Conservation (phyloP, 805 yeast species). For the Wickerhamomyces hampshirensis region DNA sequence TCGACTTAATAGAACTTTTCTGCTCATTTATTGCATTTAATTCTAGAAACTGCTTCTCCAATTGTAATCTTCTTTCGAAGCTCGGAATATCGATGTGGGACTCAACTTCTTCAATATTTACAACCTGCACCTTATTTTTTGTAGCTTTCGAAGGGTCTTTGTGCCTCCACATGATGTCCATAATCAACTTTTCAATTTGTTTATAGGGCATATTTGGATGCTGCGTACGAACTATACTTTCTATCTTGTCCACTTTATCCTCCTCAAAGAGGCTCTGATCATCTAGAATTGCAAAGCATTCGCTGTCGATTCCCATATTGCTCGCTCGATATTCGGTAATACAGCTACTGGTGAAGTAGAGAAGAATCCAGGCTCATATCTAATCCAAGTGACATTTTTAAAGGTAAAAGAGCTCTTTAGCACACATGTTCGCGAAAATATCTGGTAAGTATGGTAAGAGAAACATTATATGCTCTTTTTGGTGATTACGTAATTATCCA, state of each 20-base stretch:
- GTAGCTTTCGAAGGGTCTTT: conserved; percentile 26
- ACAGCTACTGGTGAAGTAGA: no score
- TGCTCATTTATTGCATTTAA: conserved; percentile 12
- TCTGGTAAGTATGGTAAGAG: no score
- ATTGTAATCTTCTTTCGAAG: conserved; percentile 23
- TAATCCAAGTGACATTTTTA: no score
- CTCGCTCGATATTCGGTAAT: no score
- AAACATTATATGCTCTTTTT: no score
- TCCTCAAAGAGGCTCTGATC: conserved; percentile 30
- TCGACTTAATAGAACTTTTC: neutral
- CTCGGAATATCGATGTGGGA: conserved; percentile 21
- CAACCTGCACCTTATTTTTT: conserved; percentile 15
- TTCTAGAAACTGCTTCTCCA: conserved; percentile 20
- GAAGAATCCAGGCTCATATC: no score
- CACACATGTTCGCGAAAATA: no score
- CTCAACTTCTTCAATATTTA: conserved; percentile 17
- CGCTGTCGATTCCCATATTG: conserved; percentile 14
- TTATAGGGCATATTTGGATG: conserved; percentile 14
- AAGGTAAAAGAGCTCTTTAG: no score
- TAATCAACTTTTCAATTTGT: conserved; percentile 31
- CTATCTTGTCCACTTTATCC: conserved; percentile 34
- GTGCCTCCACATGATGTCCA: conserved; percentile 38
- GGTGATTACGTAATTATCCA: no score
- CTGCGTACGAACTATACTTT: conserved; percentile 26
- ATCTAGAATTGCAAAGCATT: conserved; percentile 30